A percentile compares a stretch with the other conserved stretches of the same genome.
phyloP scores from a whole-genome alignment of 495 filamentous ascomycete genomes.

The Apodospora peruviana region DNA sequence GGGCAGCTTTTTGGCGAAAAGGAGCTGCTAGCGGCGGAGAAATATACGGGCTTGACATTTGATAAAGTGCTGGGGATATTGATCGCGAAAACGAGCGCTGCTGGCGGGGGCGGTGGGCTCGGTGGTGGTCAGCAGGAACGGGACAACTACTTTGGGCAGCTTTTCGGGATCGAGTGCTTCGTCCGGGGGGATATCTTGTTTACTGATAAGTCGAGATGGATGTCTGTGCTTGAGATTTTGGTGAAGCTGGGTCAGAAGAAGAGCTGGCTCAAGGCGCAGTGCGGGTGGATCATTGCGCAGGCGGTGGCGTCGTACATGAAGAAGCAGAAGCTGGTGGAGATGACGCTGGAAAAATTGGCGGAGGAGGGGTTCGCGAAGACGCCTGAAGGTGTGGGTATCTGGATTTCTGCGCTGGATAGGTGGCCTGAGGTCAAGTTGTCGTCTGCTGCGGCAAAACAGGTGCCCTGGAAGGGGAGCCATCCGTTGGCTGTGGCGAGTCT shows the following conservation, averaged over 20 bases:
- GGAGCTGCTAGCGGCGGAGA: conserved; percentile 30
- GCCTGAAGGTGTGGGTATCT: conserved; percentile 83
- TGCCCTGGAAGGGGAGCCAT: conserved; percentile 77
- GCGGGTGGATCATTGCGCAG: conserved; percentile 64
- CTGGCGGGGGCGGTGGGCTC: conserved; percentile 37
- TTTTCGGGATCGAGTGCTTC: conserved; percentile 83
- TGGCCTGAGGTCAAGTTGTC: conserved; percentile 63
- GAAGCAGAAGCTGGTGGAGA: conserved; percentile 46
- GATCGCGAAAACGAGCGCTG: conserved; percentile 58
- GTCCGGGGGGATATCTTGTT: conserved; percentile 72
- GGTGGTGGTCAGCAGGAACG: conserved; percentile 74
- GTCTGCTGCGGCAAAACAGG: conserved; percentile 40
- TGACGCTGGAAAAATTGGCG: conserved; percentile 55
- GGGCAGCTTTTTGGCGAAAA: conserved; percentile 52
- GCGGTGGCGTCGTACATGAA: conserved; percentile 45
- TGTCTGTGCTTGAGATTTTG: conserved; percentile 52
- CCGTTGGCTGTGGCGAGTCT: conserved; percentile 64
- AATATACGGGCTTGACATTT: conserved; percentile 47
- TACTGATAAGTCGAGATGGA: conserved; percentile 52
- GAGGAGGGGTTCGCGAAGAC: conserved; percentile 64
- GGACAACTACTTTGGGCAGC: conserved; percentile 74
- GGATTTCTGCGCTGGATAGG: conserved; percentile 61
- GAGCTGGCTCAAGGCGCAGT: conserved; percentile 84
- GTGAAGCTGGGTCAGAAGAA: conserved; percentile 59
- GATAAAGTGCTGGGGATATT: conserved; percentile 59